Percentiles rank a stretch among this genome's conserved stretches.
Evolutionary conservation across 148 eudicot genomes (phyloP).

Genomic region (Tetragonia tetragonoides): DNA sequence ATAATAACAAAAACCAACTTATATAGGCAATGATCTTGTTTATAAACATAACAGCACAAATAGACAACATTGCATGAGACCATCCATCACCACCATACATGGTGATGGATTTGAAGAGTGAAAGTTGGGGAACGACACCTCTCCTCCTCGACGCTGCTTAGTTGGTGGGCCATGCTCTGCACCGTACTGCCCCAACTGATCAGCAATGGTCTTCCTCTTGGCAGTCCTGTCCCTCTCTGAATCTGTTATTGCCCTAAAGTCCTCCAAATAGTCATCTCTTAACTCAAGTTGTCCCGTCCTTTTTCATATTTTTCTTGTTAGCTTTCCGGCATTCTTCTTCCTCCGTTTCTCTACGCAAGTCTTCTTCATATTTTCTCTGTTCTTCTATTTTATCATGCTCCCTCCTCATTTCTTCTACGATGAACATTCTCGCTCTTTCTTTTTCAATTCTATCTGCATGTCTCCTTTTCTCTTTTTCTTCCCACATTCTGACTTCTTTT

Average conservation of each 20-base stretch:
- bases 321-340: slow-evolving; percentile 71
- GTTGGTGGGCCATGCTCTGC: slow-evolving; percentile 54
- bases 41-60: no score
- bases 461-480: slow-evolving; percentile 74
- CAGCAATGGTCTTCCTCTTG: slow-evolving; percentile 54
- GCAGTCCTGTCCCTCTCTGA: slow-evolving; percentile 57
- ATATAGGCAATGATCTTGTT: no score
- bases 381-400: slow-evolving; percentile 37
- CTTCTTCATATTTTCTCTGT: slow-evolving; percentile 60
- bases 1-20: neutral
- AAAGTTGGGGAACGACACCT: slow-evolving; percentile 42
- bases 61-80: neutral
- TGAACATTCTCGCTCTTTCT: slow-evolving; percentile 49
- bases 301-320: slow-evolving; percentile 67
- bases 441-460: slow-evolving; percentile 49
- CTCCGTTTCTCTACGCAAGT: slow-evolving; percentile 71
- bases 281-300: slow-evolving; percentile 51
- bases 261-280: slow-evolving; percentile 58
- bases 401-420: slow-evolving; percentile 47
- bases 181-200: slow-evolving; percentile 53
- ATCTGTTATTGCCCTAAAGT: slow-evolving; percentile 44
- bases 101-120: neutral
- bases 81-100: neutral
- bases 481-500: slow-evolving; percentile 56
- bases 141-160: slow-evolving; percentile 91